Conservation (phyloP, 352 stramenopile genomes). For the Phytophthora sansomeana region DNA sequence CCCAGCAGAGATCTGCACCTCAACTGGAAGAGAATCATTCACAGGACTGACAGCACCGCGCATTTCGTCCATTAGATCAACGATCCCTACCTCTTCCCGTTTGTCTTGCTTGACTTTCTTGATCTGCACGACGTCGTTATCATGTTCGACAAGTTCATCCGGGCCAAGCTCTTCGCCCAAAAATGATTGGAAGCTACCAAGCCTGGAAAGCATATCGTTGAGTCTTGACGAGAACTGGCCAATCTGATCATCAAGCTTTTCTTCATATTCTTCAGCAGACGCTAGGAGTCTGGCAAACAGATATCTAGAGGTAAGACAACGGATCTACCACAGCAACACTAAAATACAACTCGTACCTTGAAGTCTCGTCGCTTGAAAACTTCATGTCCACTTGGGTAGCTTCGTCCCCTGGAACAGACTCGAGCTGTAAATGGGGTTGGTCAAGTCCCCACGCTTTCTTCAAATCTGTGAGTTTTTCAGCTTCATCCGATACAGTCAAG, state of each 20-base stretch:
- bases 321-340: not conserved
- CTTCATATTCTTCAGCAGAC: constrained; percentile 51
- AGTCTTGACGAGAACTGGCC: constrained; percentile 40
- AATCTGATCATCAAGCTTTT: constrained; percentile 56
- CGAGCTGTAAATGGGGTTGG: constrained; percentile 10
- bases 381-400: not conserved
- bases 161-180: constrained; percentile 44
- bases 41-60: not conserved
- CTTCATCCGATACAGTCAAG: constrained; percentile 47
- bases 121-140: constrained; percentile 12
- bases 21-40: constrained; percentile 3
- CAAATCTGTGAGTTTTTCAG: constrained; percentile 54
- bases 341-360: constrained; percentile 10
- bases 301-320: not conserved
- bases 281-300: constrained; percentile 41
- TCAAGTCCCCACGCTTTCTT: constrained; percentile 65
- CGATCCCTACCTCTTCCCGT: not conserved
- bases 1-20: constrained; percentile 6
- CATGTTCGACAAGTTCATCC: constrained; percentile 14
- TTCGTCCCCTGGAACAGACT: constrained; percentile 4
- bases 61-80: constrained; percentile 5
- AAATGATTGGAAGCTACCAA: constrained; percentile 49
- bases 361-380: constrained; percentile 12
- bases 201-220: constrained; percentile 40
- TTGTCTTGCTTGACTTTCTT: constrained; percentile 8